These are phyloP conservation scores for Passiflora organensis DNA, from an alignment of 345 rosid genomes.

Conservation along the genomic window DNA sequence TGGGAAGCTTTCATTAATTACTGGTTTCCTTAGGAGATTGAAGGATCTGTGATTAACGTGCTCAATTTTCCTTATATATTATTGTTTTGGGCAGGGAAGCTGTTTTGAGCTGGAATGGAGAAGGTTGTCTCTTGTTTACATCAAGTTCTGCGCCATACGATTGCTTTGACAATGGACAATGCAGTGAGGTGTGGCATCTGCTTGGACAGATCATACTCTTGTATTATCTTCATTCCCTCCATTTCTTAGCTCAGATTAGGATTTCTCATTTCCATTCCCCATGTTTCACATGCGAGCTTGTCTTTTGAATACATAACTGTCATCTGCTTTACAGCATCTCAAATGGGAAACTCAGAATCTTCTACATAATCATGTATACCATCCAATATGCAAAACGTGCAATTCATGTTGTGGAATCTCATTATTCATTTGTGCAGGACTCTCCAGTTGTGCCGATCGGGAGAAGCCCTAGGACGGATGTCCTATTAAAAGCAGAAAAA, in stretches of 20 bases:
- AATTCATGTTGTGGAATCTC: not conserved
- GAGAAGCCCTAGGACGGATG: constrained; percentile 84
- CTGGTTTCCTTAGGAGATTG: not conserved
- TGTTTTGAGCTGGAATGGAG: constrained; percentile 78
- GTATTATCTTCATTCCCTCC: not conserved
- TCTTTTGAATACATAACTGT: not conserved
- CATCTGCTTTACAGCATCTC: not conserved
- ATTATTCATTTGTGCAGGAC: constrained; percentile 47
- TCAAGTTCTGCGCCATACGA: constrained; percentile 90
- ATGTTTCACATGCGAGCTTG: not conserved
- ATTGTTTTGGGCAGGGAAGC: constrained; percentile 55
- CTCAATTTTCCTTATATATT: not conserved
- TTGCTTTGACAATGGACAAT: constrained; percentile 68
- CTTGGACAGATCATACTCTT: constrained; percentile 1
- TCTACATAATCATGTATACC: not conserved
- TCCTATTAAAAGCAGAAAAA: constrained; percentile 75
- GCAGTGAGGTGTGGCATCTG: constrained; percentile 56
- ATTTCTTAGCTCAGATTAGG: not conserved
- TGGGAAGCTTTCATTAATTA: too few species aligned
- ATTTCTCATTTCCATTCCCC: not conserved
- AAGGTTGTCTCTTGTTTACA: constrained; percentile 82
- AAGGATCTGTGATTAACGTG: not conserved
- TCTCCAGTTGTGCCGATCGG: constrained; percentile 74
- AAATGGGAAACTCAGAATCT: not conserved
- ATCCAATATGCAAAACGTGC: not conserved